Evolutionary conservation across 192 early-diverging fungal species (phyloP).

Genomic region (Gamsiella multidivaricata): DNA sequence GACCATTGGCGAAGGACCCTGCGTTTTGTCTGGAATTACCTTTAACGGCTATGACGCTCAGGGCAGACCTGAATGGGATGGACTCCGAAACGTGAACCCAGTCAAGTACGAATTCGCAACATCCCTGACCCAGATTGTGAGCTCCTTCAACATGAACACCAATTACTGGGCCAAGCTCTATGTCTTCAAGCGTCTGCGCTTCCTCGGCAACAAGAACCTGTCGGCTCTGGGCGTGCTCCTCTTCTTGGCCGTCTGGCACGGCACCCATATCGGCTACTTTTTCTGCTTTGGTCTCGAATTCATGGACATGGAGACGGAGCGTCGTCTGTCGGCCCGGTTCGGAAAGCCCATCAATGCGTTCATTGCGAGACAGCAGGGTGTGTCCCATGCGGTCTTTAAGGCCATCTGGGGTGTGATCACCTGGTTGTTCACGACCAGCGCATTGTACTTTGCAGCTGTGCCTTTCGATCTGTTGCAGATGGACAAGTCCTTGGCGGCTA

Average conservation of each 20-base stretch:
- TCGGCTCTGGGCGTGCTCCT: constrained; percentile 58
- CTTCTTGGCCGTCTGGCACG: constrained; percentile 75
- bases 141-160: constrained; percentile 73
- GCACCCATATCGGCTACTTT: constrained; percentile 68
- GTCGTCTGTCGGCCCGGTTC: constrained; percentile 41
- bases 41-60: constrained; percentile 64
- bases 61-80: constrained; percentile 60
- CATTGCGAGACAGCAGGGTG: constrained; percentile 35
- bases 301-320: constrained; percentile 64
- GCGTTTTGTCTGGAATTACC: constrained; percentile 65
- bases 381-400: constrained; percentile 4
- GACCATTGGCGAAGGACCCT: constrained; percentile 69
- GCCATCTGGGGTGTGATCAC: constrained; percentile 42
- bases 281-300: constrained; percentile 68
- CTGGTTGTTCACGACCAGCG: constrained; percentile 58
- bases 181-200: constrained; percentile 68
- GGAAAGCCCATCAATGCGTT: constrained; percentile 45
- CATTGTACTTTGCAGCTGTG: constrained; percentile 61
- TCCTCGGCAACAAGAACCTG: constrained; percentile 66
- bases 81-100: constrained; percentile 63
- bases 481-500: constrained; percentile 37
- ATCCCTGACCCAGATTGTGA: constrained; percentile 62
- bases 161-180: constrained; percentile 73
- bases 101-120: constrained; percentile 65
- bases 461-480: constrained; percentile 61